These are phyloP conservation scores for Pigoraptor vietnamica DNA, from an alignment of 78 protist genomes.

Conservation along the genomic window DNA sequence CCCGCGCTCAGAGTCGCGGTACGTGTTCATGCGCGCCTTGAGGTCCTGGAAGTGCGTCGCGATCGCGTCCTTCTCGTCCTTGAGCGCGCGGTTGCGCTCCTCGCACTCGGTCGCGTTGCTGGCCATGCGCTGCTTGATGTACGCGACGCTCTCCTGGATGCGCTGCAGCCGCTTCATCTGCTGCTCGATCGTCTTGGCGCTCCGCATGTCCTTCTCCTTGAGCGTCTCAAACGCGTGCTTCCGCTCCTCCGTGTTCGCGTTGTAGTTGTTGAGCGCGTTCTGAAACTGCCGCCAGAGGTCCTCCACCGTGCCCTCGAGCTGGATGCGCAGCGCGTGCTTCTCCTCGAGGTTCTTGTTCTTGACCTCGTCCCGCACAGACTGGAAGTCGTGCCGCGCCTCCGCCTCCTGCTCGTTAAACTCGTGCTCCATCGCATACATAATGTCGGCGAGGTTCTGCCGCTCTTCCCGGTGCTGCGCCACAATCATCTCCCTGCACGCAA, in stretches of 20 bases:
- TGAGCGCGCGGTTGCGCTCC: slow-evolving; percentile 44
- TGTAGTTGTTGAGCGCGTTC: slow-evolving; percentile 32
- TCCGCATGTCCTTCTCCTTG: neutral
- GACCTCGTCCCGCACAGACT: slow-evolving; percentile 28
- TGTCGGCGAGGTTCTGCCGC: neutral
- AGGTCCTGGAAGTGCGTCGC: slow-evolving; percentile 45
- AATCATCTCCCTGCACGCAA: neutral
- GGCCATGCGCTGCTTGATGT: slow-evolving; percentile 33
- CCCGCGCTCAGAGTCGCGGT: slow-evolving; percentile 29
- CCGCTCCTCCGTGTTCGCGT: slow-evolving; percentile 23
- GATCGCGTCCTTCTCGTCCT: slow-evolving; percentile 27
- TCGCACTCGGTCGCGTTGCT: slow-evolving; percentile 43
- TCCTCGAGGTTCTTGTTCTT: slow-evolving; percentile 44
- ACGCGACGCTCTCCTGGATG: slow-evolving; percentile 33
- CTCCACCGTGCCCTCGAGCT: slow-evolving; percentile 36
- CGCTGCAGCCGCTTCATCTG: slow-evolving; percentile 36
- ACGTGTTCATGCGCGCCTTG: slow-evolving; percentile 47
- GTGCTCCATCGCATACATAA: slow-evolving; percentile 23
- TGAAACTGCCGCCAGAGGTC: slow-evolving; percentile 28
- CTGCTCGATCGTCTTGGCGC: slow-evolving; percentile 7
- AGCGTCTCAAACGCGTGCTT: slow-evolving; percentile 10
- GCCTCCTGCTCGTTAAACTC: slow-evolving; percentile 26
- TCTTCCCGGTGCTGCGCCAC: neutral
- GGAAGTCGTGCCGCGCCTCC: slow-evolving; percentile 28
- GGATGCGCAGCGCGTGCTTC: slow-evolving; percentile 33